Evolutionary conservation across 2,329 filamentous ascomycete genomes (phyloP), one percentile per base, ranked within the genome.

Genomic region (Ramularia endophylla): DNA sequence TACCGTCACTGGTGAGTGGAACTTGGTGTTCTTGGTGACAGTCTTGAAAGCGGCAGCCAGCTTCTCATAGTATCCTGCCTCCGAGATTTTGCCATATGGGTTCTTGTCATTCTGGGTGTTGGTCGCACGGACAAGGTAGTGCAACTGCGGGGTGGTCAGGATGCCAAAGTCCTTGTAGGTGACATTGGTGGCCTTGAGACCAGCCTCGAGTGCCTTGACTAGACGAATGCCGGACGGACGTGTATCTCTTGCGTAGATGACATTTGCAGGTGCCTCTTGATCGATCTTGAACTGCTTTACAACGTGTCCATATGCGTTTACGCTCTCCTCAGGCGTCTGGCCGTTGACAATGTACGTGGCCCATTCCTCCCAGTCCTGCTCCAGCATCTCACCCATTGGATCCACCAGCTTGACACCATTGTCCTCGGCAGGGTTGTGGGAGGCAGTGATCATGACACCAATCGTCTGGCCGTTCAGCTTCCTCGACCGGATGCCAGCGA

Each of bases 341-440:
- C 85, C 82, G 67, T 98, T 98, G 61, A 94, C 89, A 48, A 98
- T 81, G 57, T 77, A 77, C 27, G 92, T 97, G 40, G 89, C 88
- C 64, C 89, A 83, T 27, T 74, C 72, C 69, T 98, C 92, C 92
- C 92, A 98, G 47, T 90, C 85, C 65, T 77, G 72, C 77, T 94
- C 87, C 36, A 95, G 77, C 92, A 97, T 97, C 66, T 97, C 92
- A 52, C 92, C 90, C 82, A 94, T 85, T 9, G 92, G 92, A 65
- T 98, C 92, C 50, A 98, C 87, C 54, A 98, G 80, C 75, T 95
- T 95, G 64, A 95, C 84, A 38, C 88, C 88, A 65, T 95, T 95
- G 68, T 95, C 88, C 55, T 80, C 75, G 25, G 88, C 83, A 13
- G 86, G 86, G 68, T 95, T 95, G 73, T 95, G 88, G 59, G 86